These are phyloP conservation scores for Nemania sp. DNA, from an alignment of 2,329 filamentous ascomycete genomes.

Conservation along the genomic window DNA sequence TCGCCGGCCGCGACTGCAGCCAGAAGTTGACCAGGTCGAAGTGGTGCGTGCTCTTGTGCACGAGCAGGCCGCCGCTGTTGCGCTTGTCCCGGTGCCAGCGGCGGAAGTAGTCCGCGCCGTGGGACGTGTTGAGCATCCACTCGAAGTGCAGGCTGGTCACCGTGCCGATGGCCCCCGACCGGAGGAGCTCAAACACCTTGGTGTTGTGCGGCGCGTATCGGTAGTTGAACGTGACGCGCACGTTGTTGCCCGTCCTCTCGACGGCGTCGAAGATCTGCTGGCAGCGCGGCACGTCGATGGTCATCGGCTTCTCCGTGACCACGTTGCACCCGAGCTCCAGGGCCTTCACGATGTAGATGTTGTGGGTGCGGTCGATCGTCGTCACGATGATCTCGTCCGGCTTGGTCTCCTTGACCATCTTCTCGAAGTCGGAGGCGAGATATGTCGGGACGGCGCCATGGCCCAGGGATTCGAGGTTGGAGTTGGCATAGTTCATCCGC, in stretches of 20 bases:
- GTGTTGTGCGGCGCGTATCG: slow-evolving; percentile 69
- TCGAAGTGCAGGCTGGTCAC: slow-evolving; percentile 65
- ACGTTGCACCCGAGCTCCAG: slow-evolving; percentile 64
- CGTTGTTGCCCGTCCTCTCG: slow-evolving; percentile 51
- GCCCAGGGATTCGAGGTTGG: slow-evolving; percentile 51
- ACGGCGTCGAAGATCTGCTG: slow-evolving; percentile 59
- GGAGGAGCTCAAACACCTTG: slow-evolving; percentile 59
- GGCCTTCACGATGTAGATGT: slow-evolving; percentile 63
- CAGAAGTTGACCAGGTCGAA: slow-evolving; percentile 69
- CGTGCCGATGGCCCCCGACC: slow-evolving; percentile 58
- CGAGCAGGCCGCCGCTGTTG: slow-evolving; percentile 62
- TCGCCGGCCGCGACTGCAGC: slow-evolving; percentile 58
- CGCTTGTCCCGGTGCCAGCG: slow-evolving; percentile 66
- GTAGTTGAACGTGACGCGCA: slow-evolving; percentile 68
- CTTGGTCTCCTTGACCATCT: slow-evolving; percentile 59
- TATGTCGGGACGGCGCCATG: slow-evolving; percentile 57
- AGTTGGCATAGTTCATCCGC: slow-evolving; percentile 61
- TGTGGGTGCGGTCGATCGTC: slow-evolving; percentile 65
- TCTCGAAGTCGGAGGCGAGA: slow-evolving; percentile 58
- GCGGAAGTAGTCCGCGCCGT: slow-evolving; percentile 66
- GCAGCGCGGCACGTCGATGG: slow-evolving; percentile 61
- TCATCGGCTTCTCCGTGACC: slow-evolving; percentile 69
- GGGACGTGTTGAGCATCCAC: slow-evolving; percentile 66
- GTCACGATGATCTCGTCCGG: slow-evolving; percentile 67
- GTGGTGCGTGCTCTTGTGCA: slow-evolving; percentile 67